Conservation (phyloP, 1,284 basidiomycete genomes). For the Sporisorium reilianum region DNA sequence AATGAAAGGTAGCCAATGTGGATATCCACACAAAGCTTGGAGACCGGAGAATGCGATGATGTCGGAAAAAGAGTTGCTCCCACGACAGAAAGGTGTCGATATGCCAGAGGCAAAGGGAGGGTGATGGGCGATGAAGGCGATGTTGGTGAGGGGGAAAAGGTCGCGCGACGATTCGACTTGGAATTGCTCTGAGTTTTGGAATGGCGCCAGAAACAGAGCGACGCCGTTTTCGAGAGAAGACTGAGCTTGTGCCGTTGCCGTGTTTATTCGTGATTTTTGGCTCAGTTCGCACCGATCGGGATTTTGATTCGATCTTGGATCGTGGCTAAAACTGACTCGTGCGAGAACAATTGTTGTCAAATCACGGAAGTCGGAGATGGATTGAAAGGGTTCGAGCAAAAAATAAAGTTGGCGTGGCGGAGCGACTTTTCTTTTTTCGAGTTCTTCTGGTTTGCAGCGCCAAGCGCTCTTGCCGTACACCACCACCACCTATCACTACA, state of each 20-base stretch:
- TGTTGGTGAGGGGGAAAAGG: constrained; percentile 37
- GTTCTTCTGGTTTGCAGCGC: not conserved
- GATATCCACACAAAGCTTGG: constrained; percentile 19
- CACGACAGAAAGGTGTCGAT: not conserved
- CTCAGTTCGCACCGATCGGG: constrained; percentile 5
- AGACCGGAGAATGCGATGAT: constrained; percentile 1
- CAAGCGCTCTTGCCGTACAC: not conserved
- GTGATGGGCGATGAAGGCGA: constrained; percentile 9
- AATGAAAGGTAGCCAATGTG: not conserved
- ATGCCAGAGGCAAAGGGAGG: constrained; percentile 7
- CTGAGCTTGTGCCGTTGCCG: constrained; percentile 1
- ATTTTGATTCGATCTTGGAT: constrained; percentile 6
- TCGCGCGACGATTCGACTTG: constrained; percentile 30
- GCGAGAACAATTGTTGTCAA: not conserved
- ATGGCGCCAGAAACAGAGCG: not conserved
- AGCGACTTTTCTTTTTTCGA: not conserved
- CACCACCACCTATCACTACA: constrained; percentile 1
- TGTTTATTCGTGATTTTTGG: not conserved
- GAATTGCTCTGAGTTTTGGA: not conserved
- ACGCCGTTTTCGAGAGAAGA: not conserved
- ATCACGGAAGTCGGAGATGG: constrained; percentile 11
- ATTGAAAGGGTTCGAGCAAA: constrained; percentile 16
- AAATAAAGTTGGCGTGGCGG: constrained; percentile 7
- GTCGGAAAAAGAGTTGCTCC: not conserved
- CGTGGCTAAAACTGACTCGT: not conserved